Evolutionary conservation across 371 early-diverging fungal species (phyloP), one percentile per base, ranked within the genome.

Genomic region (Apophysomyces sp.): DNA sequence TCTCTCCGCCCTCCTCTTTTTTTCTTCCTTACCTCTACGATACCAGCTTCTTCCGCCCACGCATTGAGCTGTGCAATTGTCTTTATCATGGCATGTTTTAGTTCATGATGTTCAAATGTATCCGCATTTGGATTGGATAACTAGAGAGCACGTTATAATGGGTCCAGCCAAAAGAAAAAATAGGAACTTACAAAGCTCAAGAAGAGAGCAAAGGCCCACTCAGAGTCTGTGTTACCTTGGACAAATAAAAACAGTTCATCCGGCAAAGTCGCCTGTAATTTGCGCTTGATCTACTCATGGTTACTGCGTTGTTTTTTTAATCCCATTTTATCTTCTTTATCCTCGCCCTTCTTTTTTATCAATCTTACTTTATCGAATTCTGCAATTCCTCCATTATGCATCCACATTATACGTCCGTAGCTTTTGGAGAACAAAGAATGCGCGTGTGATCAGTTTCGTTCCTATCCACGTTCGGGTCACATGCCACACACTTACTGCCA

Each of bases 181-280:
- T 34, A 8, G 34, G 34, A 34, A 7, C 73, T 65, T 70, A 87
- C 83, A 67, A 88, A 87, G 49, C 87, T 91, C n/a, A 94, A 76
- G 60, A 92, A 94, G 40, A 94, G 77, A 21, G 93, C 94, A 76
- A 94, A 94, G 0, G 92, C 89, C 83, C 90, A 90, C 74, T 94
- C 94, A 1, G 91, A 90, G 69, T 93, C 94, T 0, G 94, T 93
- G 60, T 88, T 92, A 61, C 94, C 94, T 69, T 93, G 87, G 1
- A 93, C 84, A 44, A 78, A 72, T 58, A 86, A 60, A 55, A 84
- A 94, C 3, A 92, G 65, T 21, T 90, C 87, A 32, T 93, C 94
- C 1, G 82, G 73, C 52, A 94, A 73, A 11, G 76, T 68, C 57
- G 79, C 81, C 62, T 85, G 87, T 31, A 94, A 71, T 49, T 74